These are phyloP conservation scores for Hypomyces perniciosus DNA, from an alignment of 2,329 filamentous ascomycete species.

Conservation along the genomic window DNA sequence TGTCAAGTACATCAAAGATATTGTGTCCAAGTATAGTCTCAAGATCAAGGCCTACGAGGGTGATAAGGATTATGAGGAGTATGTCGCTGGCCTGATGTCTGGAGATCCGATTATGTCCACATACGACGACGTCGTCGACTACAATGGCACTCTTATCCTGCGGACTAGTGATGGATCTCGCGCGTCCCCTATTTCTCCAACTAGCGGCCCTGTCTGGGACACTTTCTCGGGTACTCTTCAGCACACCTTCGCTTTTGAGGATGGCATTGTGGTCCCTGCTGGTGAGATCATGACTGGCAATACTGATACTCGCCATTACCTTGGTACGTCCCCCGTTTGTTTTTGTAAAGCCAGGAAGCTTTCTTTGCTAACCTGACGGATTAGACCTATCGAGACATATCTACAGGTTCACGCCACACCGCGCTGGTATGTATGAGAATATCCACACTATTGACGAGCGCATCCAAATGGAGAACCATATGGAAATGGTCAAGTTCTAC, in stretches of 20 bases:
- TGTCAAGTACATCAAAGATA: conserved; percentile 37
- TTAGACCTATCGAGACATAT: conserved; percentile 9
- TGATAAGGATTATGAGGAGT: conserved; percentile 28
- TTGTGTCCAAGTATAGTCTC: conserved; percentile 52
- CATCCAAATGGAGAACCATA: conserved; percentile 32
- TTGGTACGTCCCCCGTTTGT: conserved; percentile 22
- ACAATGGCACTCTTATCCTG: conserved; percentile 37
- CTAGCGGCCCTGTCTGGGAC: conserved; percentile 37
- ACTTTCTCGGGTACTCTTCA: conserved; percentile 46
- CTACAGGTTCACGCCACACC: conserved; percentile 39
- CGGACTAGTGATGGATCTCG: conserved; percentile 32
- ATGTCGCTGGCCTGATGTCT: conserved; percentile 7
- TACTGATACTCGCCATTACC: conserved; percentile 38
- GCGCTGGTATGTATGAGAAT: conserved; percentile 19
- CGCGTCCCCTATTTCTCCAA: conserved; percentile 53
- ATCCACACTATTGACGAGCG: conserved; percentile 40
- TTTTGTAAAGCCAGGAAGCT: conserved; percentile 14
- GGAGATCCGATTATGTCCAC: neutral
- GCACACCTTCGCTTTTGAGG: conserved; percentile 39
- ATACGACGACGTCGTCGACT: conserved; percentile 15
- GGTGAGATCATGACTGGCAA: conserved; percentile 40
- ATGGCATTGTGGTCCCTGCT: conserved; percentile 47
- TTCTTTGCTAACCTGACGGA: conserved; percentile 24
- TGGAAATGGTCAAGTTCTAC: conserved; percentile 38
- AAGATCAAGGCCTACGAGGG: conserved; percentile 47